phyloP scores from a whole-genome alignment of 108 stramenopile species.

The Nitzschia sp. region DNA sequence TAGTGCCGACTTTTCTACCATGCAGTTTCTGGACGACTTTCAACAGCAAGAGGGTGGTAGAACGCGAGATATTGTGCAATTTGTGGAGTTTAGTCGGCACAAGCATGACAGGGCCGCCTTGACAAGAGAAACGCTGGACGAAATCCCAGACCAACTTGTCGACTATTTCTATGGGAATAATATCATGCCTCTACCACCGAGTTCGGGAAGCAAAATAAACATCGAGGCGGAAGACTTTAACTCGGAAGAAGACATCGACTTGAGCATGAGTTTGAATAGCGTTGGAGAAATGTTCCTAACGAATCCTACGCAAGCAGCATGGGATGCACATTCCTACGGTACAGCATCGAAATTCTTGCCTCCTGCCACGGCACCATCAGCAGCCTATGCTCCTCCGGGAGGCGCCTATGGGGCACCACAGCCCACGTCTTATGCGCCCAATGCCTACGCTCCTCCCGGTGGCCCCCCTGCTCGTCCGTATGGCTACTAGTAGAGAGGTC shows the following conservation, averaged over 20 bases:
- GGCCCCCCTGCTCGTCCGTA: conserved; percentile 1
- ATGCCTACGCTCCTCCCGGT: background rate
- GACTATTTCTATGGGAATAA: conserved; percentile 51
- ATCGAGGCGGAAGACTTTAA: conserved; percentile 29
- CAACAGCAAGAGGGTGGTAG: conserved; percentile 18
- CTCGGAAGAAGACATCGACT: conserved; percentile 45
- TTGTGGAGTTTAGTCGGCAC: conserved; percentile 65
- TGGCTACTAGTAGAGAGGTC: no score
- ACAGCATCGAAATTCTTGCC: background rate
- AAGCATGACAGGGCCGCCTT: conserved; percentile 45
- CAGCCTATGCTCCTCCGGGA: background rate
- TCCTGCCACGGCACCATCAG: background rate
- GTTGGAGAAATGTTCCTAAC: conserved; percentile 19
- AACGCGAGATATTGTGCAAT: conserved; percentile 82
- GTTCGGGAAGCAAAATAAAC: conserved; percentile 17
- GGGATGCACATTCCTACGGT: conserved; percentile 23
- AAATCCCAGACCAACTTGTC: conserved; percentile 82
- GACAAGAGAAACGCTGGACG: conserved; percentile 71
- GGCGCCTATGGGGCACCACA: background rate
- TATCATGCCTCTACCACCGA: conserved; percentile 43
- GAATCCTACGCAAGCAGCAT: conserved; percentile 14
- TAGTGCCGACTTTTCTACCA: conserved; percentile 73
- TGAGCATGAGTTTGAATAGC: conserved; percentile 21
- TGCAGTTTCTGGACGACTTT: conserved; percentile 79
- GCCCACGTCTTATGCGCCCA: background rate